A percentile compares a stretch with the other conserved stretches of the same genome.
These are phyloP conservation scores for Penicillium italicum DNA, from an alignment of 2,329 filamentous ascomycete genomes.

Conservation along the genomic window DNA sequence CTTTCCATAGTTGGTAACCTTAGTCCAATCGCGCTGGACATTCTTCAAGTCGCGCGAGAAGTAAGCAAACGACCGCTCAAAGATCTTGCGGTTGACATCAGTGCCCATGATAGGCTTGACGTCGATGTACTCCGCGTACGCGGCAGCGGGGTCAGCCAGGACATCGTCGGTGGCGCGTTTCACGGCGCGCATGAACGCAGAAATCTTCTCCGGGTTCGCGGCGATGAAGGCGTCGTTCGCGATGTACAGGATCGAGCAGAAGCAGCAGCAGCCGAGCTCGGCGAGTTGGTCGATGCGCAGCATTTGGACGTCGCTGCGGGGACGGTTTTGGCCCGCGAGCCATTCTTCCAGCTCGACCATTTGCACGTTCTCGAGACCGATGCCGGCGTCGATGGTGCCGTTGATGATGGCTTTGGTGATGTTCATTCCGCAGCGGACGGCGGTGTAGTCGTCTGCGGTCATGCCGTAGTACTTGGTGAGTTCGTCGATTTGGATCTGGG, in stretches of 20 bases:
- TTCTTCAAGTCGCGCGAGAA: constrained; percentile 73
- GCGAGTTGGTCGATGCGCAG: constrained; percentile 76
- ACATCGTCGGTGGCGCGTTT: constrained; percentile 73
- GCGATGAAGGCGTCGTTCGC: constrained; percentile 68
- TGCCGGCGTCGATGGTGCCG: constrained; percentile 69
- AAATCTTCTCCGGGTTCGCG: constrained; percentile 63
- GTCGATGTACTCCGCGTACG: constrained; percentile 67
- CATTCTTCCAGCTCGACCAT: constrained; percentile 80
- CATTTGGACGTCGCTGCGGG: constrained; percentile 69
- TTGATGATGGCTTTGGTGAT: constrained; percentile 72
- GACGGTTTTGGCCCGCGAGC: constrained; percentile 61
- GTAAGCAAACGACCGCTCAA: constrained; percentile 73
- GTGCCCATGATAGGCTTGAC: constrained; percentile 69
- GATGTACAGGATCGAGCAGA: constrained; percentile 78
- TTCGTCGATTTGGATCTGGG: constrained; percentile 73
- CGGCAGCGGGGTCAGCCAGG: constrained; percentile 58
- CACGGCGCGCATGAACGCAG: constrained; percentile 66
- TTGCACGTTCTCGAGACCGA: constrained; percentile 76
- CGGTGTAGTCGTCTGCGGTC: constrained; percentile 68
- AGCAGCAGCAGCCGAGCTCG: constrained; percentile 77
- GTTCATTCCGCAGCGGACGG: constrained; percentile 77
- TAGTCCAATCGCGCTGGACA: constrained; percentile 69
- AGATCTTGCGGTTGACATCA: constrained; percentile 70
- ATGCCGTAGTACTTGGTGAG: constrained; percentile 75
- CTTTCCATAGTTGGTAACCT: constrained; percentile 75